phyloP scores from a whole-genome alignment of 1,284 basidiomycete genomes.

The Tilletia walkeri region DNA sequence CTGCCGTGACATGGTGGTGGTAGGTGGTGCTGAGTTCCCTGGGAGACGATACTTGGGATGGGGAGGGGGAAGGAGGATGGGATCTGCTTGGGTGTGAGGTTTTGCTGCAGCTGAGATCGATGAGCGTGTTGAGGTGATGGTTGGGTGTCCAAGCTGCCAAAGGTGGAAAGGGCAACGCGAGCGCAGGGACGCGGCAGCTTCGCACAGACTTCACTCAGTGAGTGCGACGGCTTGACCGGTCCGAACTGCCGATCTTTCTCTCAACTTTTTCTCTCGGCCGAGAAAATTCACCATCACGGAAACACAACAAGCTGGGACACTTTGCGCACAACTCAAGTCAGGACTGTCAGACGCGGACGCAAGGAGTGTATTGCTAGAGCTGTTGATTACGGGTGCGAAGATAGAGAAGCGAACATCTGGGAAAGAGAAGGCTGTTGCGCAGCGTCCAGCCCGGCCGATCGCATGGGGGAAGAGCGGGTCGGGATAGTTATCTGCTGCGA shows the following conservation, averaged over 20 bases:
- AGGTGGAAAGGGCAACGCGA: neutral
- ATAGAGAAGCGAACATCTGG: neutral
- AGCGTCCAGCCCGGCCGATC: conserved; percentile 5
- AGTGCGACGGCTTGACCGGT: neutral
- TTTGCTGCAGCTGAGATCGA: neutral
- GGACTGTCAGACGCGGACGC: too few relatives aligned
- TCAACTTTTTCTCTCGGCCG: neutral
- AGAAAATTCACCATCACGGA: too few relatives aligned
- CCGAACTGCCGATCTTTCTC: neutral
- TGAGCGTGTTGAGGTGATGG: too few relatives aligned
- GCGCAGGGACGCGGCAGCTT: conserved; percentile 16
- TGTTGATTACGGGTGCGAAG: too few relatives aligned
- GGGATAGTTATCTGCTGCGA: conserved; percentile 17
- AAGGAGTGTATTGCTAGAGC: too few relatives aligned
- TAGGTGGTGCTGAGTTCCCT: neutral
- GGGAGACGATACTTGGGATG: neutral
- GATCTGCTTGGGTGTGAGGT: neutral
- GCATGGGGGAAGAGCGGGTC: neutral
- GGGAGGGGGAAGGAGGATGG: too few relatives aligned
- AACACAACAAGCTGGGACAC: too few relatives aligned
- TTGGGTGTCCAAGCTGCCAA: neutral
- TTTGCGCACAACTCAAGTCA: too few relatives aligned
- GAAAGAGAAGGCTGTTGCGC: neutral
- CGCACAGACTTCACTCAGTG: neutral
- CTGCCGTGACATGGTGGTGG: conserved; percentile 4